phyloP scores from a whole-genome alignment of 768 basidiomycete genomes.

The Mycena metata region DNA sequence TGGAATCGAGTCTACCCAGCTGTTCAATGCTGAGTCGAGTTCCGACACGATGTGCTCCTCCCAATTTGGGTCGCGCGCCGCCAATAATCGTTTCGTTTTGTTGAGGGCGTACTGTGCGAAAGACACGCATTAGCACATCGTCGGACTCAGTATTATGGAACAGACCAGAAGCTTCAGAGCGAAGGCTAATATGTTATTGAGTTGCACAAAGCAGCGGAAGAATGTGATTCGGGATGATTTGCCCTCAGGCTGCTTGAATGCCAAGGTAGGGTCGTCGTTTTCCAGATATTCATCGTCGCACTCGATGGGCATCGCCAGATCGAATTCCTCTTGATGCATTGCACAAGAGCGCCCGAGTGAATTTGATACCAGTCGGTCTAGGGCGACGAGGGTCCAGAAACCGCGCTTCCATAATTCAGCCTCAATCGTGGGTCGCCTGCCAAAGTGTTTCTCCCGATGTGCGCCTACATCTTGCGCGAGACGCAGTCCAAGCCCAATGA shows the following conservation, averaged over 20 bases:
- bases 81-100: constrained; percentile 46
- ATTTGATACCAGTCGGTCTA: constrained; percentile 42
- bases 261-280: constrained; percentile 50
- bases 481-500: constrained; percentile 62
- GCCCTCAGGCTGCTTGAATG: constrained; percentile 62
- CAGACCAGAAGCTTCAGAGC: constrained; percentile 45
- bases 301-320: constrained; percentile 63
- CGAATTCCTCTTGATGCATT: constrained; percentile 72
- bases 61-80: constrained; percentile 51
- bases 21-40: constrained; percentile 58
- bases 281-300: constrained; percentile 71
- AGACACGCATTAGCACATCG: not conserved
- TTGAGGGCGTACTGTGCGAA: constrained; percentile 60
- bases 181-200: constrained; percentile 62
- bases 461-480: constrained; percentile 33
- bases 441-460: constrained; percentile 43
- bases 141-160: not conserved
- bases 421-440: constrained; percentile 58
- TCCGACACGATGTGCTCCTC: constrained; percentile 44
- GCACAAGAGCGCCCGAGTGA: constrained; percentile 68
- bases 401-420: constrained; percentile 73
- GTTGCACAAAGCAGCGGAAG: constrained; percentile 59
- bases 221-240: constrained; percentile 55
- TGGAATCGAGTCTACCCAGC: no score
- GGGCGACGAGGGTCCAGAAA: constrained; percentile 50